These are phyloP conservation scores for Silene uniflora DNA, from an alignment of 148 eudicot genomes.

Conservation along the genomic window DNA sequence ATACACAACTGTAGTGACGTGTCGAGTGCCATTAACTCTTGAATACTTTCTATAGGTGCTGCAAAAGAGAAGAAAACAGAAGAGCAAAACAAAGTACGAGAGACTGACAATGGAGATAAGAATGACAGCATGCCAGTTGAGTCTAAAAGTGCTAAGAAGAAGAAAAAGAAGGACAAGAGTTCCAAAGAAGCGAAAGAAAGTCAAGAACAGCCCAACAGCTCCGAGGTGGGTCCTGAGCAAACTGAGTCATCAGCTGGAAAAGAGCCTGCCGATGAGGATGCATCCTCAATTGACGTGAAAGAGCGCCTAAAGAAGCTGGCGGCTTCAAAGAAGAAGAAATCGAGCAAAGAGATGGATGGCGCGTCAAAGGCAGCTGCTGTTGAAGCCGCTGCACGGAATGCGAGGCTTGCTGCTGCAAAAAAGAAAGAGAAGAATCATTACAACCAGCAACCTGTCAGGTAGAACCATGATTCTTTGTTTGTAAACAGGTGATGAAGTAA, in stretches of 20 bases:
- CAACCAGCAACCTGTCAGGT: constrained; percentile 94
- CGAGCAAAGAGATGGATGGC: constrained; percentile 75
- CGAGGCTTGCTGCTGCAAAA: constrained; percentile 92
- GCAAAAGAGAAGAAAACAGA: constrained; percentile 52
- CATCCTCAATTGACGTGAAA: constrained; percentile 64
- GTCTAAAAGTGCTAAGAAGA: constrained; percentile 79
- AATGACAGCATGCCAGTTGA: constrained; percentile 55
- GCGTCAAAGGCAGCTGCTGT: constrained; percentile 80
- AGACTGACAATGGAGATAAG: constrained; percentile 44
- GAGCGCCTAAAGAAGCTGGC: constrained; percentile 79
- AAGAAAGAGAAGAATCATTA: constrained; percentile 97
- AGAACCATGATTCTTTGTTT: constrained; percentile 10
- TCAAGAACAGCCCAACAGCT: constrained; percentile 48
- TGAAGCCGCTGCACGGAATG: constrained; percentile 93
- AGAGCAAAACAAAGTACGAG: constrained; percentile 44
- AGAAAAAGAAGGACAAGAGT: constrained; percentile 82
- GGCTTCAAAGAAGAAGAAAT: constrained; percentile 82
- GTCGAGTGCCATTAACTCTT: neutral
- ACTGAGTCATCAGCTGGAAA: constrained; percentile 38
- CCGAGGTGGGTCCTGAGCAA: constrained; percentile 30
- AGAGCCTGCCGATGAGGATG: constrained; percentile 44
- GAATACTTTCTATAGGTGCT: constrained; percentile 30
- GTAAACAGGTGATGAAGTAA: constrained; percentile 22
- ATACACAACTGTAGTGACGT: neutral
- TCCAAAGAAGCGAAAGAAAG: constrained; percentile 64